phyloP scores from a whole-genome alignment of 2,329 filamentous ascomycete genomes.

The Botryotinia narcissicola region DNA sequence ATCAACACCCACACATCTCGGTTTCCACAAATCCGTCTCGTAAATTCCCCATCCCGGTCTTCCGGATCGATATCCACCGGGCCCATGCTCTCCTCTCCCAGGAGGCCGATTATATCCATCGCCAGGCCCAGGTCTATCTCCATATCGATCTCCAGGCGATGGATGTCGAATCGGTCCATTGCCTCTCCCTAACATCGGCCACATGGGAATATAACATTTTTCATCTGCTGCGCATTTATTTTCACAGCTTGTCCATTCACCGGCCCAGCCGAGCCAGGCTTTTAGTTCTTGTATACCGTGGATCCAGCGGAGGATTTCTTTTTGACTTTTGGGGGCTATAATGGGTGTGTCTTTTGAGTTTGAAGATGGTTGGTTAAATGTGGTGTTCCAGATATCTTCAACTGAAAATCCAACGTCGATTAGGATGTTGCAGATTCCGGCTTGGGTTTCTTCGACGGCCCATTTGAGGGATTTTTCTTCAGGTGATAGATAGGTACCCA shows the following conservation, averaged over 20 bases:
- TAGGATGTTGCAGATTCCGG: slow-evolving; percentile 43
- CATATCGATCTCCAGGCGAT: not conserved
- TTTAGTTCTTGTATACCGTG: slow-evolving; percentile 42
- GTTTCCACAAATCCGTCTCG: slow-evolving; percentile 33
- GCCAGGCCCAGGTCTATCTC: slow-evolving; percentile 16
- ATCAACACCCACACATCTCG: slow-evolving; percentile 33
- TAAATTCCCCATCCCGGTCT: slow-evolving; percentile 21
- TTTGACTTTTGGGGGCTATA: not conserved
- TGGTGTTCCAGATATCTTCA: slow-evolving; percentile 42
- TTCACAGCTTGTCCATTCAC: slow-evolving; percentile 45
- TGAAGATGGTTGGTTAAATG: not conserved
- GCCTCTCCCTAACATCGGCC: slow-evolving; percentile 41
- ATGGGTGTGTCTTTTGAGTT: not conserved
- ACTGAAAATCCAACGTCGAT: slow-evolving; percentile 45
- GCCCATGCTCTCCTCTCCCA: slow-evolving; percentile 4
- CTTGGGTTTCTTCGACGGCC: slow-evolving; percentile 44
- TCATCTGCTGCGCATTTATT: slow-evolving; percentile 45
- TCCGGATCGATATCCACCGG: not conserved
- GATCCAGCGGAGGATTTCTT: slow-evolving; percentile 35
- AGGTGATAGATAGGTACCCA: slow-evolving; percentile 33
- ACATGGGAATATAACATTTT: slow-evolving; percentile 51
- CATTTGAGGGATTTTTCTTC: slow-evolving; percentile 42
- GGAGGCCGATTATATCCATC: slow-evolving; percentile 22
- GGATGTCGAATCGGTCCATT: slow-evolving; percentile 3
- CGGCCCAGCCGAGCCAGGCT: slow-evolving; percentile 52